A percentile compares a stretch with the other conserved stretches of the same genome.
phyloP scores from a whole-genome alignment of 176 grass and related monocot genomes.

The Avena sativa region DNA sequence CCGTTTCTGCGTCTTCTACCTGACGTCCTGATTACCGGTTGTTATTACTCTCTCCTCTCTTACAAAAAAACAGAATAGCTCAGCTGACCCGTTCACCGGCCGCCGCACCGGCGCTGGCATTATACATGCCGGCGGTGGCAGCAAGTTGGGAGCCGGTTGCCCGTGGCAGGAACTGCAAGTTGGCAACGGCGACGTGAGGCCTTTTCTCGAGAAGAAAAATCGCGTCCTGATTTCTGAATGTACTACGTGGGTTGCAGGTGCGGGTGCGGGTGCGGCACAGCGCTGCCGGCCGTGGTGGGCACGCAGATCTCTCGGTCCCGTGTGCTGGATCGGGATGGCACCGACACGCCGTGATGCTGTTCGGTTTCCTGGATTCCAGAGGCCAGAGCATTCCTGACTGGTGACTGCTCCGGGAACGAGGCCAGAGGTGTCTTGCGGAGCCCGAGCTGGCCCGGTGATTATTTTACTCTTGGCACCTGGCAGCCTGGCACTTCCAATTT shows the following conservation, averaged over 20 bases:
- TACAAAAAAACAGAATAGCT: neutral
- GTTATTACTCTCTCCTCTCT: neutral
- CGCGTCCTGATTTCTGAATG: neutral
- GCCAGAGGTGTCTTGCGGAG: neutral
- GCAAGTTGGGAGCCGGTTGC: neutral
- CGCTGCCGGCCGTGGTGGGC: neutral
- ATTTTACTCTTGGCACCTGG: neutral
- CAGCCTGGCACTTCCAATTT: neutral
- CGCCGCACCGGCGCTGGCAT: neutral
- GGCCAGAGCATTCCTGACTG: no score
- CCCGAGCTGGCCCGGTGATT: neutral
- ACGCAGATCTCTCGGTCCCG: neutral
- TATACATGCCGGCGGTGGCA: neutral
- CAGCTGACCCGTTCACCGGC: neutral
- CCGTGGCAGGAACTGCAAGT: neutral
- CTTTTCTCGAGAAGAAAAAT: no score
- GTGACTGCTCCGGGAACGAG: neutral
- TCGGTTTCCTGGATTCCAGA: neutral
- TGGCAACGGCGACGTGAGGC: neutral
- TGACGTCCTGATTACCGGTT: neutral
- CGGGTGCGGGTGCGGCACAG: neutral
- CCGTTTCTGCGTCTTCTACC: neutral
- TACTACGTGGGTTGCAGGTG: neutral
- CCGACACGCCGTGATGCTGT: neutral
- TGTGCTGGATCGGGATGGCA: neutral